Percentiles rank a stretch among this genome's conserved stretches.
phyloP scores from a whole-genome alignment of 129 eudicot species.

The Cynara cardunculus region DNA sequence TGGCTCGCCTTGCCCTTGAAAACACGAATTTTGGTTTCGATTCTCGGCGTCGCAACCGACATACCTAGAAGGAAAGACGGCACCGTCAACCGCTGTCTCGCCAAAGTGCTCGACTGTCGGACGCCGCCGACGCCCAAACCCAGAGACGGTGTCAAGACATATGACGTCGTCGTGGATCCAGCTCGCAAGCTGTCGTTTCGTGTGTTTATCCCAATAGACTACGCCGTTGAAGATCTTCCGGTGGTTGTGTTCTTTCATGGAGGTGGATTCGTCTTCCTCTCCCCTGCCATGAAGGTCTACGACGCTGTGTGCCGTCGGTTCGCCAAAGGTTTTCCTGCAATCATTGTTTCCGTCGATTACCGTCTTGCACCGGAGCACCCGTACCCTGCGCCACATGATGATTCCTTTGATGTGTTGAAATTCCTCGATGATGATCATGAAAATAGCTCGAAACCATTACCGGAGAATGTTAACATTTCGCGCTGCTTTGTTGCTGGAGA shows the following conservation, averaged over 20 bases:
- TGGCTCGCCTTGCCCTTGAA: no score
- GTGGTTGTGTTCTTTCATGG: slow-evolving; percentile 34
- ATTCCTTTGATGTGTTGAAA: slow-evolving; percentile 2
- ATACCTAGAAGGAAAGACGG: no score
- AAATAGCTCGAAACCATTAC: neutral
- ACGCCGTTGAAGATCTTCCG: slow-evolving; percentile 9
- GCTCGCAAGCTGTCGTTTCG: slow-evolving; percentile 30
- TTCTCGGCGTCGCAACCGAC: no score
- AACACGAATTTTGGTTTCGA: no score
- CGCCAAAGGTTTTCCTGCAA: neutral
- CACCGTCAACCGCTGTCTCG: no score
- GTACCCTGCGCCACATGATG: slow-evolving; percentile 12
- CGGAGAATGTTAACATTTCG: neutral
- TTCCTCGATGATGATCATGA: neutral
- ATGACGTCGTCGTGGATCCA: slow-evolving; percentile 22
- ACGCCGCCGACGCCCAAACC: no score
- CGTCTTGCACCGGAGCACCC: slow-evolving; percentile 13
- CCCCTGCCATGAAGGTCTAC: slow-evolving; percentile 10
- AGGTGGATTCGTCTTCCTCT: slow-evolving; percentile 25
- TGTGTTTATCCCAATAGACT: slow-evolving; percentile 3
- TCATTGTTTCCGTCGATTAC: slow-evolving; percentile 20
- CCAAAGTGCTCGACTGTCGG: no score
- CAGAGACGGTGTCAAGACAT: neutral
- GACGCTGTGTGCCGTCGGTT: slow-evolving; percentile 27
- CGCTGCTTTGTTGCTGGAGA: slow-evolving; percentile 5